phyloP scores from a whole-genome alignment of 1,284 basidiomycete genomes.

The Heterobasidion annosum region DNA sequence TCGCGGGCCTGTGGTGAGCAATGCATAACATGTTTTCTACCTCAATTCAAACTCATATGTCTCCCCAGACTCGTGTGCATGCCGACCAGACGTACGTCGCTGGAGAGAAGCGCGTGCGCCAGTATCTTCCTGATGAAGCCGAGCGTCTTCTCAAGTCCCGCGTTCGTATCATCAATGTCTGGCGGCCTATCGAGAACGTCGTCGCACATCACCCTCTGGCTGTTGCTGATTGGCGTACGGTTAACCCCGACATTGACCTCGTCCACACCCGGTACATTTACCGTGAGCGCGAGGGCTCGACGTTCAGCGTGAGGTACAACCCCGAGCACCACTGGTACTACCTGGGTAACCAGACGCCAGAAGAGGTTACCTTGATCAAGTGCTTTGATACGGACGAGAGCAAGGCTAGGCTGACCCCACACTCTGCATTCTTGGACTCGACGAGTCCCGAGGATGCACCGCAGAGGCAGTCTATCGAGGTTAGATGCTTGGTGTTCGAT shows the following conservation, averaged over 20 bases:
- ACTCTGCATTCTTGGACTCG: slow-evolving; percentile 34
- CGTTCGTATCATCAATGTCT: slow-evolving; percentile 47
- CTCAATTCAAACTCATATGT: no score
- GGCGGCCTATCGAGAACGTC: slow-evolving; percentile 38
- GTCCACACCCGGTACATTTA: slow-evolving; percentile 24
- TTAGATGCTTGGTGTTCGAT: slow-evolving; percentile 30
- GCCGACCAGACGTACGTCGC: slow-evolving; percentile 50
- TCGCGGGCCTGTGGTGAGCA: not conserved
- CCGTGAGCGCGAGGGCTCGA: slow-evolving; percentile 23
- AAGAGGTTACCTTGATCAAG: slow-evolving; percentile 41
- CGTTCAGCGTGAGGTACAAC: slow-evolving; percentile 26
- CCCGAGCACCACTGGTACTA: slow-evolving; percentile 38
- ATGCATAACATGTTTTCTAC: not conserved
- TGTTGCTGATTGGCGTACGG: slow-evolving; percentile 32
- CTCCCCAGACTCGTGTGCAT: slow-evolving; percentile 28
- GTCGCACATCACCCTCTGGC: slow-evolving; percentile 40
- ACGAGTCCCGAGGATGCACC: slow-evolving; percentile 29
- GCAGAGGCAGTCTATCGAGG: slow-evolving; percentile 32
- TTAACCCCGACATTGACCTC: slow-evolving; percentile 25
- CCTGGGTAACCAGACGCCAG: slow-evolving; percentile 32
- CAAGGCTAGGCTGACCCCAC: slow-evolving; percentile 33
- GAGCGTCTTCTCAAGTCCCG: slow-evolving; percentile 38
- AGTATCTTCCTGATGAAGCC: slow-evolving; percentile 39
- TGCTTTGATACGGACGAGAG: slow-evolving; percentile 33
- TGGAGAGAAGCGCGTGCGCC: slow-evolving; percentile 39